Conservation (phyloP, 1,284 basidiomycete species). For the Ustilago hordei region DNA sequence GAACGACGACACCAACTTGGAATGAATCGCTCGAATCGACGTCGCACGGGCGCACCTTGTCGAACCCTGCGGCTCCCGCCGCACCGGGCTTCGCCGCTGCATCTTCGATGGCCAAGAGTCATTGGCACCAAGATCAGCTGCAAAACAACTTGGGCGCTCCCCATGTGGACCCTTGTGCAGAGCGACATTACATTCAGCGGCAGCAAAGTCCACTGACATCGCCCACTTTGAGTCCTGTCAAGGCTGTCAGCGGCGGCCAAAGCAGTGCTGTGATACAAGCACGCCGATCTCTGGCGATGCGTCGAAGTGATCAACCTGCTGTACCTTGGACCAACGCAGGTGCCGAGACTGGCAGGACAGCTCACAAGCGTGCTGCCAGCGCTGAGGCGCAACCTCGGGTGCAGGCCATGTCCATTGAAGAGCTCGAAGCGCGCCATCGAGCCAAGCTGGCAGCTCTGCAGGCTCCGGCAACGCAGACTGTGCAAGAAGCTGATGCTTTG, state of each 20-base stretch:
- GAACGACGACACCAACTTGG: neutral
- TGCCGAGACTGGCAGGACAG: conserved; percentile 6
- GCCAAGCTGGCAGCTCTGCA: conserved; percentile 53
- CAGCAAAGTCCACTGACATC: conserved; percentile 16
- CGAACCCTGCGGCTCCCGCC: conserved; percentile 14
- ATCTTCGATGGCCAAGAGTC: conserved; percentile 28
- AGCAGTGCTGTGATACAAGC: conserved; percentile 35
- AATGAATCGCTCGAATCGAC: neutral
- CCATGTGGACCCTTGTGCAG: conserved; percentile 5
- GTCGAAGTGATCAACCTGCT: conserved; percentile 30
- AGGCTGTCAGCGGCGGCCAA: conserved; percentile 27
- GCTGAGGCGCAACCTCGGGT: conserved; percentile 15
- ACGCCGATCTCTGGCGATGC: conserved; percentile 37
- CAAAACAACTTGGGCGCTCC: conserved; percentile 6
- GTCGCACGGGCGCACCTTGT: conserved; percentile 29
- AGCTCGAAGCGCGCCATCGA: conserved; percentile 49
- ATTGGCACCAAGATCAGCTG: conserved; percentile 27
- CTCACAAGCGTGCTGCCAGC: conserved; percentile 18
- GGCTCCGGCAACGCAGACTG: conserved; percentile 41
- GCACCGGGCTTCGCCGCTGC: neutral
- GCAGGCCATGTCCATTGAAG: conserved; percentile 51
- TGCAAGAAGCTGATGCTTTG: conserved; percentile 47
- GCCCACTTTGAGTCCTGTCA: conserved; percentile 9
- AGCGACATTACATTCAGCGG: conserved; percentile 3
- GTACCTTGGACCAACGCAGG: conserved; percentile 48